Base-by-base conservation (phyloP, 2,329 filamentous ascomycete genomes). In the Eurotiales sp. region DNA sequence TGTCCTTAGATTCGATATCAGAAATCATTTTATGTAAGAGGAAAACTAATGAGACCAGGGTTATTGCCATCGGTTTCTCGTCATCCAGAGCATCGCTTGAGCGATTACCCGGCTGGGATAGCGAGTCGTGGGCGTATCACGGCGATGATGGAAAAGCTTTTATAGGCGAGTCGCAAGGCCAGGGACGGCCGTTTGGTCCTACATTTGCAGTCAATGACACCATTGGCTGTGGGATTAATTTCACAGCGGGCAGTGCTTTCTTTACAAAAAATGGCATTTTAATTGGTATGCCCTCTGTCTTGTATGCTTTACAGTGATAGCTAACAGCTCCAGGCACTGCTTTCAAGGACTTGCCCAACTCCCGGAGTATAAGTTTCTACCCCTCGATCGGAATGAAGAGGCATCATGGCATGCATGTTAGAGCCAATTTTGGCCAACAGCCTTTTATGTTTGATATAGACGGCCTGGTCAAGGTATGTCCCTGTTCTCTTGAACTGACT, bases 381-480 rank as follows among this genome's bases (percentile, higher is more conserved):
- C 83, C 83, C 1, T 80, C 79, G 0, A 75, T 86, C 17, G 83
- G 83, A n/a, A 81, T 86, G 77, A 85, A 85, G 69, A 83, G 82
- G 51, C 65, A 75, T 58, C 75, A 78, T 1, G 76, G 76, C 45
- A 80, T 84, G 51, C 79, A 81, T 55, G 61, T 86, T 19, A 74
- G 72, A 39, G 78, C 76, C 29, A 86, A 86, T 62, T 85, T 86
- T 64, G 83, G 83, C 29, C 80, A 82, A 68, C 81, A 79, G 48
- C 87, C 87, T 3, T 97, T 97, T 68, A 79, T 89, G 40, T 99
- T 87, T 71, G 88, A 96, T 66, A 97, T 99, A 59, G 89, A 96
- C 68, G 81, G 82, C 54, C 82, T 93, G 78, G 86, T 96, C 74
- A 80, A 80, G 75, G 88, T 88, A 80, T 72, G 50, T 46, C 44